These are phyloP conservation scores for Coprinellus micaceus DNA, from an alignment of 768 basidiomycete species.

Conservation along the genomic window DNA sequence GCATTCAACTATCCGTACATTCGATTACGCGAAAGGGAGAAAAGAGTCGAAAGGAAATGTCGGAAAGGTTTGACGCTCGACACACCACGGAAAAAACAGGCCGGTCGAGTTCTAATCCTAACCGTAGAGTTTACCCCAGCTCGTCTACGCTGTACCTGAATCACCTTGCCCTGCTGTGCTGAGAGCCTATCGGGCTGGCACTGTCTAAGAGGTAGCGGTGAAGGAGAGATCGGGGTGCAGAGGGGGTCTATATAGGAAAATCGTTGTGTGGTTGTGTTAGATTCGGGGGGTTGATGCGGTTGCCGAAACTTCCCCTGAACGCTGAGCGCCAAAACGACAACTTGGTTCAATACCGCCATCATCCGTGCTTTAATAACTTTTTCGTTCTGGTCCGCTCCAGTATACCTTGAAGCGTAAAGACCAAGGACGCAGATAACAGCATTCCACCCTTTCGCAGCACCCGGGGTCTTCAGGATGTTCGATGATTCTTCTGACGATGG, in stretches of 20 bases:
- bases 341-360: no score
- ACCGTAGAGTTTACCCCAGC: neutral
- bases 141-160: conserved; percentile 9
- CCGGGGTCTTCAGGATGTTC: no score
- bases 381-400: no score
- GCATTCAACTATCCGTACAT: neutral
- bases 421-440: no score
- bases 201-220: conserved; percentile 10
- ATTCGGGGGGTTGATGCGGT: neutral
- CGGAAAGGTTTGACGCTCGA: conserved; percentile 7
- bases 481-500: no score
- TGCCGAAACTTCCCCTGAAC: no score
- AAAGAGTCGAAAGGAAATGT: neutral
- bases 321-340: no score
- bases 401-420: no score
- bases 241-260: neutral
- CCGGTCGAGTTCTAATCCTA: conserved; percentile 4
- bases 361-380: no score
- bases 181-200: conserved; percentile 6
- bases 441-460: no score
- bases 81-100: conserved; percentile 1
- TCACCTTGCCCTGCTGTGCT: conserved; percentile 4
- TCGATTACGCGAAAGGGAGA: neutral
- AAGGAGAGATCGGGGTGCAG: neutral
- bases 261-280: neutral